Percentiles rank a stretch among this genome's conserved stretches.
These are phyloP conservation scores for Adansonia gregorii DNA, from an alignment of 441 rosid genomes.

Conservation along the genomic window DNA sequence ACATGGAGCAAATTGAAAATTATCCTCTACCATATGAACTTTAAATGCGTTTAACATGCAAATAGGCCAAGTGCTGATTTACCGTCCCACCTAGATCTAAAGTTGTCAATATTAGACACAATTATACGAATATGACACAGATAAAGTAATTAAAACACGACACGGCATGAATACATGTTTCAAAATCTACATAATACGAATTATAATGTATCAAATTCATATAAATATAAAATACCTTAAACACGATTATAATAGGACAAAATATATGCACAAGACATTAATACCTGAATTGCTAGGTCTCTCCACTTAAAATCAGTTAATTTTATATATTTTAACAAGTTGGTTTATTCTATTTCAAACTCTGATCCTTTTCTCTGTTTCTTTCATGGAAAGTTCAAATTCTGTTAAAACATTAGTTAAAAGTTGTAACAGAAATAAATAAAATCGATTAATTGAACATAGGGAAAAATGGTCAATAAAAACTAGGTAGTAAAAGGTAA, in stretches of 20 bases:
- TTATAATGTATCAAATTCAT: no score
- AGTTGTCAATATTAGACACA: no score
- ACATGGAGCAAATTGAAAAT: neutral
- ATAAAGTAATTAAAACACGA: no score
- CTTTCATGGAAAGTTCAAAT: neutral
- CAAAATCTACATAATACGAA: no score
- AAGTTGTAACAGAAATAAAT: neutral
- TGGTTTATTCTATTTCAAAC: neutral
- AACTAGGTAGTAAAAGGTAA: neutral
- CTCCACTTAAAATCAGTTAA: constrained; percentile 14
- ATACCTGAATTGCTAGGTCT: no score
- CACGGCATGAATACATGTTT: no score
- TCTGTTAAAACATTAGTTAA: neutral
- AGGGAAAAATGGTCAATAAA: neutral
- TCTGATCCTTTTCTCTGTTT: neutral
- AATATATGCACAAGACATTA: no score
- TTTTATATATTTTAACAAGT: neutral
- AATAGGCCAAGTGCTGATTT: neutral
- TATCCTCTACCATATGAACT: neutral
- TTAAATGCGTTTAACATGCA: neutral
- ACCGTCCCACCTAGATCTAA: neutral
- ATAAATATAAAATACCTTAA: no score
- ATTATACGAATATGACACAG: no score
- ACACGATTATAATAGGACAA: no score
- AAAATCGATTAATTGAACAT: neutral